Conservation (phyloP, 2,329 filamentous ascomycete species). For the Ceratocystis albifundus region DNA sequence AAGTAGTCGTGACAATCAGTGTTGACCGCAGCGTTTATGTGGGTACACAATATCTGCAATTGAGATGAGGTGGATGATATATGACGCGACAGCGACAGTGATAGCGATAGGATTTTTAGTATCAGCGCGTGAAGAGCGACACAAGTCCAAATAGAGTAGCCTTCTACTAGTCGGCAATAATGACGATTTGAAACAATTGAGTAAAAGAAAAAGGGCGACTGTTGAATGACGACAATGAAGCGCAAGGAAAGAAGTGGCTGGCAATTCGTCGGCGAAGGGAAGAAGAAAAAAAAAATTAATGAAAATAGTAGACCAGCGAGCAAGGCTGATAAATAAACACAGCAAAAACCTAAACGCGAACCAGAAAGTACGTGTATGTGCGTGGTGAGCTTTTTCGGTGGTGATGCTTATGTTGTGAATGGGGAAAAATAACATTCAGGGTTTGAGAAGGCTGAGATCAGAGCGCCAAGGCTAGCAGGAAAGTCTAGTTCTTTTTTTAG, state of each 20-base stretch:
- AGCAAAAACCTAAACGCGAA: no score
- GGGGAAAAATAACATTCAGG: background rate
- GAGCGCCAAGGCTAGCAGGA: background rate
- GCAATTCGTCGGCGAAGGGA: background rate
- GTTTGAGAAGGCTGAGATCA: background rate
- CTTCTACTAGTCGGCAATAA: background rate
- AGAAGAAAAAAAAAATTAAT: background rate
- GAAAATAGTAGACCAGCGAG: no score
- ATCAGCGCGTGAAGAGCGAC: background rate
- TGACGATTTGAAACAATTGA: background rate
- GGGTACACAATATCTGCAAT: background rate
- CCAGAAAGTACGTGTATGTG: background rate
- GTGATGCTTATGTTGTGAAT: background rate
- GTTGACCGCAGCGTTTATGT: background rate
- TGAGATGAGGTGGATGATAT: background rate
- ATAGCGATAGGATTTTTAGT: background rate
- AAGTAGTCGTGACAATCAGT: background rate
- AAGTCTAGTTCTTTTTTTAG: no score
- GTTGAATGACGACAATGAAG: background rate
- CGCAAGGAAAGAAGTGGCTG: background rate
- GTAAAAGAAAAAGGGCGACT: background rate
- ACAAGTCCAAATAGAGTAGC: no score
- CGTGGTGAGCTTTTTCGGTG: background rate
- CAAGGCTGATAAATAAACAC: no score
- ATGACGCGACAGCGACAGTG: background rate